Percentiles rank a stretch among this genome's conserved stretches.
Conservation (phyloP, 2,329 filamentous ascomycete genomes). For the Aspergillus arachidicola region DNA sequence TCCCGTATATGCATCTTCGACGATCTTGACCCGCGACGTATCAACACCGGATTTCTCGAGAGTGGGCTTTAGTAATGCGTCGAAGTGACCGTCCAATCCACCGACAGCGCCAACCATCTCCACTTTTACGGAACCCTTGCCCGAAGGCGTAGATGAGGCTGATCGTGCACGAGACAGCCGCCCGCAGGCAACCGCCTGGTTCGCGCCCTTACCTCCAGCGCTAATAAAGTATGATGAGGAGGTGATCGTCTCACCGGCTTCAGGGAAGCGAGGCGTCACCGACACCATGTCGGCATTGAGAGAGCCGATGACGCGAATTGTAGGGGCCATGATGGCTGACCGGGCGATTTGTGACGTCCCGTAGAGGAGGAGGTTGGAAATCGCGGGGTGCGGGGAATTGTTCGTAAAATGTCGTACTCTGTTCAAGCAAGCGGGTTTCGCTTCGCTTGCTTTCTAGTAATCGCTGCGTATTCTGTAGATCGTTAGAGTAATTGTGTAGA, state of each 20-base stretch:
- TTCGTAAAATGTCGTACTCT: not conserved
- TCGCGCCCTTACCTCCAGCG: conserved; percentile 91
- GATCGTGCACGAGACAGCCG: conserved; percentile 68
- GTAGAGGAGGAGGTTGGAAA: not conserved
- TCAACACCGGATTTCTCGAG: conserved; percentile 66
- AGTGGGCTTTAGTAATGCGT: conserved; percentile 59
- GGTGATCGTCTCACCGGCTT: conserved; percentile 84
- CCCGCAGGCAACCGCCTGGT: conserved; percentile 88
- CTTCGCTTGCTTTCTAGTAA: not conserved
- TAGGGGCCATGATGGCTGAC: conserved; percentile 39
- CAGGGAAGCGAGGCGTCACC: conserved; percentile 79
- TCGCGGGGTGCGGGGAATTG: not conserved
- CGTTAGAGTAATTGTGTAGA: not conserved
- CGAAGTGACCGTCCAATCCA: conserved; percentile 62
- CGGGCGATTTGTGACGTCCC: not conserved
- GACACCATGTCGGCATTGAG: conserved; percentile 94
- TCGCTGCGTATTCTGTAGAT: not conserved
- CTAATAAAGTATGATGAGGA: conserved; percentile 76
- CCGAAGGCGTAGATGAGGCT: conserved; percentile 12
- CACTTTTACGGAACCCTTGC: conserved; percentile 48
- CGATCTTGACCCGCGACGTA: conserved; percentile 54
- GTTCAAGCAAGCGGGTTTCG: not conserved
- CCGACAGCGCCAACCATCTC: conserved; percentile 77
- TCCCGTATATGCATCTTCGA: conserved; percentile 60
- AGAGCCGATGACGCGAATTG: conserved; percentile 84